Evolutionary conservation across 371 early-diverging fungal genomes (phyloP), one percentile per base, ranked within the genome.

Genomic region (Mortierella sp.): DNA sequence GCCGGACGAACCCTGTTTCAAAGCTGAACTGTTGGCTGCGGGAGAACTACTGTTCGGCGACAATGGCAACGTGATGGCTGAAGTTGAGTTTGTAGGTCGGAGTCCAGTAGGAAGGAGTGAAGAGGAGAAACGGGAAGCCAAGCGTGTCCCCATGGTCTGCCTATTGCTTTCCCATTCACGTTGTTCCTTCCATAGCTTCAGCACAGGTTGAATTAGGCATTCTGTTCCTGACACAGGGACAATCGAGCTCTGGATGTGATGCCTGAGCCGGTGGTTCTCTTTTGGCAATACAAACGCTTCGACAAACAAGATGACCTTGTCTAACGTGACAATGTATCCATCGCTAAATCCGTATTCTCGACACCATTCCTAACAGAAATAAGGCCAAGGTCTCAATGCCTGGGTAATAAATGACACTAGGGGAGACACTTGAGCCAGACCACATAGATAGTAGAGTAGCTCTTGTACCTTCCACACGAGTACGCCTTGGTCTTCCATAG

Each of bases 331-430:
- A 21, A 54, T 2, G 27, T 54, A n/a, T 34, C 54, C 54, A n/a
- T 54, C 54, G 39, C 54, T 54, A 41, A 39, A 54, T 23, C 2
- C 3, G 13, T 9, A 4, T 7, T n/a, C 23, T 34, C 4, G 3
- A n/a, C 54, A 54, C 54, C 54, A 54, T 38, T 9, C 10, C 54
- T 54, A 54, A 30, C 16, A 52, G 12, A 19, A n/a, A 46, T 10
- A 46, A 13, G 19, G 6, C 19, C 14, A 10, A 39, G 39, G 10
- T 10, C 14, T 39, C 39, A 7, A 39, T 39, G 39, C 39, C 39
- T 14, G 39, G 8, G 39, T n/a, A n/a, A n/a, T n/a, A n/a, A n/a
- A n/a, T n/a, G n/a, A n/a, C n/a, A n/a, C n/a, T n/a, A n/a, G n/a
- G n/a, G n/a, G n/a, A n/a, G n/a, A n/a, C n/a, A n/a, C n/a, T n/a